Evolutionary conservation across 495 filamentous ascomycete genomes (phyloP), one percentile per base, ranked within the genome.

Genomic region (Pyrenula massariospora): DNA sequence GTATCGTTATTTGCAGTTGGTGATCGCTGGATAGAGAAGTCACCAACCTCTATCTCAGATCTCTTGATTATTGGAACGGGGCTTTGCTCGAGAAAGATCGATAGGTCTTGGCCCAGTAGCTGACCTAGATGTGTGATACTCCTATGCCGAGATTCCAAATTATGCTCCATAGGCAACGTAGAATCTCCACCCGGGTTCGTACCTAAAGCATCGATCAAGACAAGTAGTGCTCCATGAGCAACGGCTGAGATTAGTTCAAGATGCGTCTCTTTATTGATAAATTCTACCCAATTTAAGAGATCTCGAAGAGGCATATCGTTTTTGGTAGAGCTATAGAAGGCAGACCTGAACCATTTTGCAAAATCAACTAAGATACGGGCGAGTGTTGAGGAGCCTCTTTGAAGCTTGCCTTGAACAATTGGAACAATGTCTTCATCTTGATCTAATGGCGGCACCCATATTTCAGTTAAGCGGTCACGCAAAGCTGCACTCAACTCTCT

Each of bases 401-500:
- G 31, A 3, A 97, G 73, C 66, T 93, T 96, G 25, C 82, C 82
- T 25, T 77, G 72, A 10, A 96, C 83, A 54, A 99, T 96, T 50
- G 93, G 86, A 25, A 91, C 70, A 23, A 96, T 83, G 64, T 99
- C 94, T 24, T 91, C 84, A 36, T 78, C 76, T 48, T 93, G 88
- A 0, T 87, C 87, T 50, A 76, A 72, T 2, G 90, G 76, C 2
- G 93, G 90, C 0, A 96, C 94, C 94, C 94, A 99, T 21, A 99
- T 95, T 66, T 99, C 94, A 0, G 94, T 99, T 72, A 99, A 96
- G 48, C 94, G 86, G 66, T 99, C 97, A 22, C 94, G 81, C 54
- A 99, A 75, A 22, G 94, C 94, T 3, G 92, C 91, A 2, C 94
- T 97, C 50, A 99, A 83, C 67, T 99, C 94, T 60, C 87, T 86